These are phyloP conservation scores for Aplosporella prunicola DNA, from an alignment of 2,329 filamentous ascomycete species.

Conservation along the genomic window DNA sequence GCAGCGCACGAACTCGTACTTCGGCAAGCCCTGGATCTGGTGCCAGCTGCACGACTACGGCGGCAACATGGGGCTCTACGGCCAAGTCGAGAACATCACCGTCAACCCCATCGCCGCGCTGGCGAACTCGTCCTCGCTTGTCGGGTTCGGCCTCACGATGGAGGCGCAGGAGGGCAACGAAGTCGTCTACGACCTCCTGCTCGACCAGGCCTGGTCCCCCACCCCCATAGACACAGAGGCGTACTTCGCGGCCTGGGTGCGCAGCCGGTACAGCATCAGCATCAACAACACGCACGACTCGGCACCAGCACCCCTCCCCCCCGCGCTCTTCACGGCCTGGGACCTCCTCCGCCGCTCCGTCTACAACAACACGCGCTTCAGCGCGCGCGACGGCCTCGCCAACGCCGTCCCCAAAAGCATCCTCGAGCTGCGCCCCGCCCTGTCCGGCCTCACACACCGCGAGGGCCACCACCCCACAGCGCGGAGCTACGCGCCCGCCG, in stretches of 20 bases:
- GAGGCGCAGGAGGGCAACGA: constrained; percentile 47
- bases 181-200: constrained; percentile 42
- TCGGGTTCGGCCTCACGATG: constrained; percentile 41
- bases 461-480: constrained; percentile 33
- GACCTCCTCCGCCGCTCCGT: constrained; percentile 36
- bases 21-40: constrained; percentile 47
- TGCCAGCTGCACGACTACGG: constrained; percentile 45
- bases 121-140: constrained; percentile 31
- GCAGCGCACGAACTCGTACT: constrained; percentile 42
- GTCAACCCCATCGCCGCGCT: constrained; percentile 38
- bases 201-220: constrained; percentile 43
- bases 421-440: constrained; percentile 37
- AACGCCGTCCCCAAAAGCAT: constrained; percentile 37
- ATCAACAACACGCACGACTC: constrained; percentile 8
- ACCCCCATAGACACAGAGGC: constrained; percentile 33
- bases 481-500: constrained; percentile 33
- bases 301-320: constrained; percentile 5
- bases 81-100: constrained; percentile 42
- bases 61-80: constrained; percentile 42
- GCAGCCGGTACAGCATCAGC: constrained; percentile 30
- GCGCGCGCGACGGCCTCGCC: constrained; percentile 34
- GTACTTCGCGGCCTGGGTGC: constrained; percentile 42
- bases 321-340: constrained; percentile 36
- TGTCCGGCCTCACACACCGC: constrained; percentile 30
- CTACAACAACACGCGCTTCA: constrained; percentile 44